A percentile compares a stretch with the other conserved stretches of the same genome.
These are phyloP conservation scores for Cucumis sativus DNA, from an alignment of 306 rosid species.

Conservation along the genomic window DNA sequence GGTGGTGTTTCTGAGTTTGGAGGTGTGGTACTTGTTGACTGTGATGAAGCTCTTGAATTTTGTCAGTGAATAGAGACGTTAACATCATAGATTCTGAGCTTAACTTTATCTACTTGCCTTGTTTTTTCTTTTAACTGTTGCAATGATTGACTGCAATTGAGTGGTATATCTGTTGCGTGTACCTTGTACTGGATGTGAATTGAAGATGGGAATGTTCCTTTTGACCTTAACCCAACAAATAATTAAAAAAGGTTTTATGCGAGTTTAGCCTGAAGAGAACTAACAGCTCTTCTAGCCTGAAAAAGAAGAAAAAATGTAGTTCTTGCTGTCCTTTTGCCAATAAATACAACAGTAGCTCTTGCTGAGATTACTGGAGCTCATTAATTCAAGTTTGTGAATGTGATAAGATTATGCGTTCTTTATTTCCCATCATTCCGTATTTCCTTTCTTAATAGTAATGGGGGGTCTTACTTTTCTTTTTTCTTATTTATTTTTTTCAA, in stretches of 20 bases:
- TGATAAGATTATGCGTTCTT: not conserved
- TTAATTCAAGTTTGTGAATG: not conserved
- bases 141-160: not conserved
- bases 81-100: not conserved
- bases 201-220: not conserved
- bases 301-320: not conserved
- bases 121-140: not conserved
- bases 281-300: not conserved
- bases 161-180: not conserved
- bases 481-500: not conserved
- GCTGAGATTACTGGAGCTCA: not conserved
- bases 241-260: not conserved
- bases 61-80: not conserved
- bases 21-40: not conserved
- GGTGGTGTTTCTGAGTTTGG: not conserved
- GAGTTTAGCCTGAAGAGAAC: not conserved
- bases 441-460: not conserved
- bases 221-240: not conserved
- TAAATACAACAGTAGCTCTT: not conserved
- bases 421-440: not conserved
- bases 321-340: not conserved
- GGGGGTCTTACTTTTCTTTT: not conserved
- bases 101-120: not conserved
- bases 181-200: not conserved
- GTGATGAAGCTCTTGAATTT: not conserved